Conservation (phyloP, 176 grass and related monocot genomes). For the Oryza meyeriana region DNA sequence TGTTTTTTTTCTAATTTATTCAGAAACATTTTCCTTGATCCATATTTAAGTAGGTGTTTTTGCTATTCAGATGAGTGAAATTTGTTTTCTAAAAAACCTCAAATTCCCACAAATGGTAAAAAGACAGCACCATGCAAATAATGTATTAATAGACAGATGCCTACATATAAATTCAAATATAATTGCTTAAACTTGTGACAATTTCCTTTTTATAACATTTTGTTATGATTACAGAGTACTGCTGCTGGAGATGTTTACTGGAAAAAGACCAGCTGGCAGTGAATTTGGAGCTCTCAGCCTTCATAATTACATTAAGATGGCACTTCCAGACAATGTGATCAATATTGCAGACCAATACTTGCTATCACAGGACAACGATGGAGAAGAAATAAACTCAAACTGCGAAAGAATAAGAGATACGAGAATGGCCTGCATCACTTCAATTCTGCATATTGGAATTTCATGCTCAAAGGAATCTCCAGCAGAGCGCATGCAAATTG, state of each 20-base stretch:
- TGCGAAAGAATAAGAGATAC: neutral
- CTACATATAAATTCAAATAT: neutral
- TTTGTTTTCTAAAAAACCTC: too few species aligned
- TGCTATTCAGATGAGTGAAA: too few species aligned
- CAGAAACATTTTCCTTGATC: too few species aligned
- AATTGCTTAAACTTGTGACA: neutral
- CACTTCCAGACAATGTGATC: slow-evolving; percentile 15
- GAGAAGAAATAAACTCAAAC: neutral
- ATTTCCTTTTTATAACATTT: neutral
- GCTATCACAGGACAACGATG: neutral
- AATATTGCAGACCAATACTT: neutral
- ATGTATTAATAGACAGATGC: neutral
- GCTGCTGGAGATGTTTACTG: slow-evolving; percentile 26
- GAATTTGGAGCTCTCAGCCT: slow-evolving; percentile 1
- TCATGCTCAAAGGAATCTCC: slow-evolving; percentile 3
- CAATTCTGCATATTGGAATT: neutral
- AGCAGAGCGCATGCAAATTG: neutral
- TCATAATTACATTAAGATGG: slow-evolving; percentile 11
- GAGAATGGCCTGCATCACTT: neutral
- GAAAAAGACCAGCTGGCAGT: neutral
- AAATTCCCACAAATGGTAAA: neutral
- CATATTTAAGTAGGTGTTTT: too few species aligned
- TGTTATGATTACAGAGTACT: slow-evolving; percentile 2
- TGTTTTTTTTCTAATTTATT: neutral
- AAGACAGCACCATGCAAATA: neutral